Conservation (phyloP, 352 stramenopile genomes). For the Phytophthora citrophthora region DNA sequence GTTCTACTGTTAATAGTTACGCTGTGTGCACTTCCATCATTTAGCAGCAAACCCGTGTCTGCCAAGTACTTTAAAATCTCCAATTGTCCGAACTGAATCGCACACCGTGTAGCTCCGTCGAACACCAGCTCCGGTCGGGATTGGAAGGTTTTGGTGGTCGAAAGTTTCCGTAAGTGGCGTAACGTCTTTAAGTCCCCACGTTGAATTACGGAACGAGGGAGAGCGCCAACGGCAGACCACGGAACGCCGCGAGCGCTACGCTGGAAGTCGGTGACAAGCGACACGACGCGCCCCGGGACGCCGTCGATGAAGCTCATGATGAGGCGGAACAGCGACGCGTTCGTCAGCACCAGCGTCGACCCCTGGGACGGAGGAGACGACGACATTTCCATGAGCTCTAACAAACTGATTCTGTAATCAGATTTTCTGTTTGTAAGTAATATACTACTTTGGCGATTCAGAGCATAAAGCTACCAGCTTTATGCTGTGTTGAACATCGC, state of each 20-base stretch:
- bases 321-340: slow-evolving; percentile 28
- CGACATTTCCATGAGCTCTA: background rate
- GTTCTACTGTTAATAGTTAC: slow-evolving; percentile 10
- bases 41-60: slow-evolving; percentile 8
- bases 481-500: too few species aligned
- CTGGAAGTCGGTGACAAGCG: slow-evolving; percentile 21
- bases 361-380: background rate
- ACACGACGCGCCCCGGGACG: slow-evolving; percentile 30
- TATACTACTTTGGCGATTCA: too few species aligned
- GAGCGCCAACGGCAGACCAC: slow-evolving; percentile 32
- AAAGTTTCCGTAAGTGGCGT: slow-evolving; percentile 19
- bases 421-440: too few species aligned
- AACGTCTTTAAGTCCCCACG: slow-evolving; percentile 32
- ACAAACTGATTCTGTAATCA: too few species aligned
- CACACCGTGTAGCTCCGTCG: slow-evolving; percentile 26
- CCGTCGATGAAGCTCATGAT: slow-evolving; percentile 46
- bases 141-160: slow-evolving; percentile 31
- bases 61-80: slow-evolving; percentile 38
- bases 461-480: too few species aligned
- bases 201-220: slow-evolving; percentile 34
- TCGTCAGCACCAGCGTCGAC: slow-evolving; percentile 37
- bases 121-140: slow-evolving; percentile 29
- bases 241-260: slow-evolving; percentile 3
- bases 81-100: slow-evolving; percentile 36
- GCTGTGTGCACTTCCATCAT: slow-evolving; percentile 2